Conservation (phyloP, 2,329 filamentous ascomycete genomes). For the Phoma sp. region DNA sequence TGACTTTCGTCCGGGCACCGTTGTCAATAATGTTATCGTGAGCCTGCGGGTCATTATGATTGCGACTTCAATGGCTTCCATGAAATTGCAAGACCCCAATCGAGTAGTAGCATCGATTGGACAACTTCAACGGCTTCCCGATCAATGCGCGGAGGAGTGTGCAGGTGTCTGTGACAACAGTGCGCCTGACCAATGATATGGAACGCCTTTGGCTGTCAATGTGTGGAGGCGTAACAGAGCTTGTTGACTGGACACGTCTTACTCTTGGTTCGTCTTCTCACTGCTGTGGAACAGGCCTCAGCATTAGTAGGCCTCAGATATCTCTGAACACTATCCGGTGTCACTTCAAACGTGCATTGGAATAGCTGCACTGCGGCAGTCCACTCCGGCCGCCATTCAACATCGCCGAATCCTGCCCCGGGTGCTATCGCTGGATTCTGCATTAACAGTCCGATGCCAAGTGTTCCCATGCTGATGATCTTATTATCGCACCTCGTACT, state of each 20-base stretch:
- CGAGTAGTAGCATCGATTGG: conserved; percentile 10
- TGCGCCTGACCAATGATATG: conserved; percentile 1
- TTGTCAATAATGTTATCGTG: neutral
- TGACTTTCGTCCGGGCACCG: conserved; percentile 3
- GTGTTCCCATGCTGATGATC: neutral
- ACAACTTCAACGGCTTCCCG: conserved; percentile 24
- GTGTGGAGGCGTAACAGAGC: neutral
- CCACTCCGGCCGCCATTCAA: conserved; percentile 2
- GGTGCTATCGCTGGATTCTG: neutral
- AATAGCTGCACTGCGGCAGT: neutral
- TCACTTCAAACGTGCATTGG: neutral
- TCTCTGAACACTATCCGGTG: conserved; percentile 1
- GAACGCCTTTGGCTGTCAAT: conserved; percentile 3
- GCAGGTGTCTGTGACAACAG: conserved; percentile 23
- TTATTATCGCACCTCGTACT: conserved; percentile 9
- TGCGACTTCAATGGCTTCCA: neutral
- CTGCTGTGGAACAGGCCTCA: conserved; percentile 19
- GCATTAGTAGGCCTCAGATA: conserved; percentile 22
- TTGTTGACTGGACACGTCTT: neutral
- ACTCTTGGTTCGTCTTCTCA: neutral
- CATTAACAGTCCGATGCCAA: conserved; percentile 19
- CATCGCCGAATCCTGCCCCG: conserved; percentile 11
- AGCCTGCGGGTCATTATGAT: conserved; percentile 5
- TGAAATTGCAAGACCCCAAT: conserved; percentile 22
- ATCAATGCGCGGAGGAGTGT: conserved; percentile 35